Conservation (phyloP, 108 stramenopile species). For the Nannochloropsis salina region DNA sequence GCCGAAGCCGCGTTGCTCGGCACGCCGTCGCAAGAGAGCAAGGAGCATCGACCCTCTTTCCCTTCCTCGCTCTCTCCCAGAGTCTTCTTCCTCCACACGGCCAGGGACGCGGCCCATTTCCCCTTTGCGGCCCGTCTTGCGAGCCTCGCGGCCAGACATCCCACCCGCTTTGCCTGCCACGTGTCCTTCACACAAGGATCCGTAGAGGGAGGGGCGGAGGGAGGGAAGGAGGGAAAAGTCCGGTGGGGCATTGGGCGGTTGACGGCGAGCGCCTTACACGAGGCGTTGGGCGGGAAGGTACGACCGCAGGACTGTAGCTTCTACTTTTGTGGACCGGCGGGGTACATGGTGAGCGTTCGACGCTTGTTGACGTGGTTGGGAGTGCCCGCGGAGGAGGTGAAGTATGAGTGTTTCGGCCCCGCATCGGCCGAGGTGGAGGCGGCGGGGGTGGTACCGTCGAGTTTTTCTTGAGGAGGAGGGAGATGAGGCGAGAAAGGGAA, state of each 20-base stretch:
- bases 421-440: neutral
- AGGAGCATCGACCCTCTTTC: neutral
- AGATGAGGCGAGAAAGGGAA: neutral
- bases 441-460: neutral
- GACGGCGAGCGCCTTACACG: neutral
- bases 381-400: neutral
- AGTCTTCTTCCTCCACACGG: conserved; percentile 1
- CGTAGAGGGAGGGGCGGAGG: conserved; percentile 4
- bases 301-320: neutral
- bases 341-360: neutral
- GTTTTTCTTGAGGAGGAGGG: neutral
- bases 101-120: neutral
- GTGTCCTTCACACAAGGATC: neutral
- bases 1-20: neutral
- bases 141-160: neutral
- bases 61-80: neutral
- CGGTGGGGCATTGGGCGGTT: neutral
- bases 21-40: neutral
- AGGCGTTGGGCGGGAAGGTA: neutral
- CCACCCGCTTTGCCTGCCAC: neutral
- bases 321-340: neutral
- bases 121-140: neutral
- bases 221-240: neutral
- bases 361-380: conserved; percentile 8
- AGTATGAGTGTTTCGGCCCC: neutral